Base-by-base conservation (phyloP, 306 rosid species). In the Trifolium repens region DNA sequence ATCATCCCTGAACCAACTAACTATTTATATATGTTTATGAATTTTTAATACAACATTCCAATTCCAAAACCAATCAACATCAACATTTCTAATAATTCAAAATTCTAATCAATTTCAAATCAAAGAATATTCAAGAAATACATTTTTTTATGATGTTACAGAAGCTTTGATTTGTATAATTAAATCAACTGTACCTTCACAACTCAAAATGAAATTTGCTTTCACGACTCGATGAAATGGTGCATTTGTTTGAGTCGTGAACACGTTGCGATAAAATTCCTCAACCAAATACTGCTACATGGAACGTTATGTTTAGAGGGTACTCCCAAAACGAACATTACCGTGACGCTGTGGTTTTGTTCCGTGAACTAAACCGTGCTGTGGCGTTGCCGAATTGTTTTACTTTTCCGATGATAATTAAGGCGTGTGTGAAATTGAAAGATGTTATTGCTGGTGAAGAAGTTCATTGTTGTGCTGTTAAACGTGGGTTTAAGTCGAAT, bases 281-380 rank as follows among this genome's bases (percentile, higher is more conserved):
- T 0, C 77, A 81, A 22, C 98, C 89, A 10, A 87, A 85, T 26
- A 73, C 82, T 3, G 83, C 89, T 6, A 58, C 76, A 0, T 93
- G 98, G 96, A 91, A 93, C 73, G 81, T 89, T 15, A 72, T 87
- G 83, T 75, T 91, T 30, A 77, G 88, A 55, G 93, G 90, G 19
- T 87, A 88, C 64, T 74, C 78, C 14, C 84, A 19, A 49, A 57
- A 62, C 6, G 89, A 77, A 22, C 47, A 19, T 19, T 71, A 81
- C 49, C 19, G 80, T 34, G 84, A 88, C 19, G 89, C 85, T 9
- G 74, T 93, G 24, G 53, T 71, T 58, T 78, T 87, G 82, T 93
- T 88, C 65, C 0, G 69, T 5, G 79, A 66, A 30, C 84, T 91
- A 87, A 82, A 83, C 78, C 81, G 83, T 30, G 63, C 46, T 14